A percentile compares a stretch with the other conserved stretches of the same genome.
Conservation (phyloP, 768 basidiomycete genomes). For the Calocybe gangraenosa region DNA sequence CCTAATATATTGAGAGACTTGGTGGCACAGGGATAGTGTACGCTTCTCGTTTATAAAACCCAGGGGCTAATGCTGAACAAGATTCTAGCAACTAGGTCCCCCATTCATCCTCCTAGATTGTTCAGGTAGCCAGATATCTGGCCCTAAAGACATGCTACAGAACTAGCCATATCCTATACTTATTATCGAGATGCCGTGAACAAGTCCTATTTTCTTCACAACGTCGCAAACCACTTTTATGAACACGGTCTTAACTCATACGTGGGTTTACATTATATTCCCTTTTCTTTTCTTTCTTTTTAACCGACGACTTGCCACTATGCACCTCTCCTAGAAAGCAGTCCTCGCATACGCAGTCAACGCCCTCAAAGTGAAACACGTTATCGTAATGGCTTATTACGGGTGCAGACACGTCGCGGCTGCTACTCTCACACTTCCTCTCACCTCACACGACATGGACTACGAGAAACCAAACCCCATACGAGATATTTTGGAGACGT, state of each 20-base stretch:
- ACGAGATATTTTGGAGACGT: constrained; percentile 30
- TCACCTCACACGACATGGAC: background rate
- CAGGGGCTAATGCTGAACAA: background rate
- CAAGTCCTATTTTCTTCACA: constrained; percentile 38
- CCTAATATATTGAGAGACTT: constrained; percentile 13
- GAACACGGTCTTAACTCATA: constrained; percentile 31
- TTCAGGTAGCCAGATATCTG: constrained; percentile 27
- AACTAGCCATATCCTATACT: background rate
- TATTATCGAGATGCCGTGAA: constrained; percentile 28
- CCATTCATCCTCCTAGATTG: constrained; percentile 38
- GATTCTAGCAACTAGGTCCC: constrained; percentile 17
- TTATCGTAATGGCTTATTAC: constrained; percentile 42
- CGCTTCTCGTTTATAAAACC: background rate
- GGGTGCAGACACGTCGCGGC: constrained; percentile 39
- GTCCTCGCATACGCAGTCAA: constrained; percentile 35
- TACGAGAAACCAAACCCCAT: constrained; percentile 25
- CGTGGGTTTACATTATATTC: constrained; percentile 6
- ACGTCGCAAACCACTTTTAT: constrained; percentile 38
- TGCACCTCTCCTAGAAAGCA: constrained; percentile 22
- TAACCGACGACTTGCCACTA: background rate
- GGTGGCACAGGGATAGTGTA: constrained; percentile 13
- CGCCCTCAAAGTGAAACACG: constrained; percentile 31
- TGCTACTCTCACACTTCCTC: constrained; percentile 17
- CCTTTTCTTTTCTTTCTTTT: constrained; percentile 14
- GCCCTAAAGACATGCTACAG: background rate